Conservation (phyloP, 225 moss, liverwort and hornwort species). For the Physcomitrium patens region DNA sequence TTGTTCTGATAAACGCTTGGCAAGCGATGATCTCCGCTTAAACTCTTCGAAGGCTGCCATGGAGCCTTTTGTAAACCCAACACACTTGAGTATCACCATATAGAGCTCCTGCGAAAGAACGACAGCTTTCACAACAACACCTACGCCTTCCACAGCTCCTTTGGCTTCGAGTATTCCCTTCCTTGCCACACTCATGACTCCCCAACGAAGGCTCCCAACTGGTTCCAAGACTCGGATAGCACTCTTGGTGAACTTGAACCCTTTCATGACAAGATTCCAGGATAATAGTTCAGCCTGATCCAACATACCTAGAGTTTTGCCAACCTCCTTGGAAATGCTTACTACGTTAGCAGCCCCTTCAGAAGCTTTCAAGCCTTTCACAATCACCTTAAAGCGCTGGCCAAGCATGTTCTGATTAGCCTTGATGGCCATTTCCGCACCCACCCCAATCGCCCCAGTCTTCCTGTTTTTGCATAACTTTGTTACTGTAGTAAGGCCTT, state of each 20-base stretch:
- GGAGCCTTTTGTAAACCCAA: constrained; percentile 69
- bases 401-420: constrained; percentile 36
- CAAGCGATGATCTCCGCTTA: constrained; percentile 30
- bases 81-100: constrained; percentile 62
- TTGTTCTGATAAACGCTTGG: constrained; percentile 18
- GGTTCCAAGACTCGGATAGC: constrained; percentile 80
- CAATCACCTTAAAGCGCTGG: constrained; percentile 47
- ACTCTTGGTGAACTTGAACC: constrained; percentile 79
- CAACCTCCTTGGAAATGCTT: constrained; percentile 65
- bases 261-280: constrained; percentile 68
- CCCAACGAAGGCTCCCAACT: constrained; percentile 62
- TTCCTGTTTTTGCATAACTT: constrained; percentile 52
- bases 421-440: constrained; percentile 40
- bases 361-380: constrained; percentile 80
- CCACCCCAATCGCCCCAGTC: constrained; percentile 44
- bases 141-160: constrained; percentile 68
- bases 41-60: constrained; percentile 58
- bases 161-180: constrained; percentile 64
- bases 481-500: constrained; percentile 69
- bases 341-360: constrained; percentile 80
- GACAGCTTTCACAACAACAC: constrained; percentile 65
- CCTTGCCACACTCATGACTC: constrained; percentile 61
- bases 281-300: constrained; percentile 59
- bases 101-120: constrained; percentile 66
- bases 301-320: constrained; percentile 47